Evolutionary conservation across 139 green algal species (phyloP), one percentile per base, ranked within the genome.

Genomic region (Chlorella ohadii): DNA sequence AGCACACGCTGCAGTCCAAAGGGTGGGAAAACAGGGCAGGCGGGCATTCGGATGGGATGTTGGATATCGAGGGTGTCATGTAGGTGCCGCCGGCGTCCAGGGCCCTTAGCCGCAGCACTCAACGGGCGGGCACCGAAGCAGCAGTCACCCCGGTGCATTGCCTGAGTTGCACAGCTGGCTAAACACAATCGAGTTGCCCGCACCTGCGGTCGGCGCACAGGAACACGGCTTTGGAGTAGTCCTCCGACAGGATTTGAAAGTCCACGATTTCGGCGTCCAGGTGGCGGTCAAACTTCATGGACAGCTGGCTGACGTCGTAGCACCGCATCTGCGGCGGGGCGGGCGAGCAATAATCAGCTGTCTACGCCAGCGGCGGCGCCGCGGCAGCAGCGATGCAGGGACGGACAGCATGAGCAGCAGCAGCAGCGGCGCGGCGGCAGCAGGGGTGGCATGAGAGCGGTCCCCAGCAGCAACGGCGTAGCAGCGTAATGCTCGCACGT

Each of bases 251-350:
- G 33, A 98, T 91, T 86, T 97, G 90, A 74, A 99, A 98, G 84
- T 99, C 94, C 17, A 99, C 92, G 56, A 99, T 91, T 82, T 99
- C 97, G 0, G 94, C 80, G 68, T 99, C 96, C 47, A 99, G 80
- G 89, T 99, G 94, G 41, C 97, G 89, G 74, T 97, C 93, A 90
- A 99, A 99, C 92, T 99, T 99, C 84, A 98, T 91, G 2, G 94
- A 95, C 63, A 99, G 93, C 82, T 99, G 92, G 57, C 78, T 78
- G 23, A 99, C 89, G 86, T 99, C 97, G 85, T 96, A 99, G 68
- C 80, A 85, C 47, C 80, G 80, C 80, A 85, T 79, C 80, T 85
- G 80, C 47, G 6, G 27, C 5, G 28, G 28, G 25, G 39, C 6
- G 16, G 20, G 41, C 27, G 22, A 0, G 44, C 39, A n/a, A n/a